Evolutionary conservation across 2,329 filamentous ascomycete genomes (phyloP).

Genomic region (Alternaria sp.): DNA sequence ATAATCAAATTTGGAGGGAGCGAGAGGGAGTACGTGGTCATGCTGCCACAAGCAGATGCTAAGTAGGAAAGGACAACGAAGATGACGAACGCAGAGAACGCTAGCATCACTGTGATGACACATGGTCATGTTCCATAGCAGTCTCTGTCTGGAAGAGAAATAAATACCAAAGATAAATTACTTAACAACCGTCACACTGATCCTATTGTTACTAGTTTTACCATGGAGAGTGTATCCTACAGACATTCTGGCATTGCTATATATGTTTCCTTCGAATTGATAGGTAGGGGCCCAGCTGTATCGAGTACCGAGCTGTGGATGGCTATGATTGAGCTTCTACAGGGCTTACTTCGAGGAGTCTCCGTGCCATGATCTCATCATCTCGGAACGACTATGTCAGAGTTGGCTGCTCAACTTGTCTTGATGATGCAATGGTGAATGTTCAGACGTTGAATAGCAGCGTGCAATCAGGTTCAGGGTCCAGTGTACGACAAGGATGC

Average conservation of each 20-base stretch:
- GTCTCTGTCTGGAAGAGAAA: background rate
- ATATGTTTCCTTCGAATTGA: background rate
- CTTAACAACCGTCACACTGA: background rate
- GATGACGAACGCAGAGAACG: background rate
- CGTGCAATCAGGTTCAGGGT: slow-evolving; percentile 12
- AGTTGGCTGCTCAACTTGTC: background rate
- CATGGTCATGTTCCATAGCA: background rate
- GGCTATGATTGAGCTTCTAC: background rate
- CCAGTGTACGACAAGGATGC: slow-evolving; percentile 6
- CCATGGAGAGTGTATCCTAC: no score
- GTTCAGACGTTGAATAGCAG: background rate
- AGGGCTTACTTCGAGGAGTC: background rate
- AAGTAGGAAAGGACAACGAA: slow-evolving; percentile 1
- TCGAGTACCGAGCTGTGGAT: background rate
- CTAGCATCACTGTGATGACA: background rate
- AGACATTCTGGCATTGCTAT: background rate
- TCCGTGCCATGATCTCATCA: background rate
- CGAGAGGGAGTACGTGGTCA: slow-evolving; percentile 92
- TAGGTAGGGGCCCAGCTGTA: fast-evolving
- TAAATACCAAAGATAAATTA: background rate
- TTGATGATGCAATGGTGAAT: slow-evolving; percentile 1
- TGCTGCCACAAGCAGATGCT: slow-evolving; percentile 67
- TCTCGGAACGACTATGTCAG: background rate
- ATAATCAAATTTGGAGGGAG: slow-evolving; percentile 88
- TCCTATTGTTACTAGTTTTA: background rate